A percentile compares a stretch with the other conserved stretches of the same genome.
phyloP scores from a whole-genome alignment of 305 asterid genomes.

The Lippia alba region DNA sequence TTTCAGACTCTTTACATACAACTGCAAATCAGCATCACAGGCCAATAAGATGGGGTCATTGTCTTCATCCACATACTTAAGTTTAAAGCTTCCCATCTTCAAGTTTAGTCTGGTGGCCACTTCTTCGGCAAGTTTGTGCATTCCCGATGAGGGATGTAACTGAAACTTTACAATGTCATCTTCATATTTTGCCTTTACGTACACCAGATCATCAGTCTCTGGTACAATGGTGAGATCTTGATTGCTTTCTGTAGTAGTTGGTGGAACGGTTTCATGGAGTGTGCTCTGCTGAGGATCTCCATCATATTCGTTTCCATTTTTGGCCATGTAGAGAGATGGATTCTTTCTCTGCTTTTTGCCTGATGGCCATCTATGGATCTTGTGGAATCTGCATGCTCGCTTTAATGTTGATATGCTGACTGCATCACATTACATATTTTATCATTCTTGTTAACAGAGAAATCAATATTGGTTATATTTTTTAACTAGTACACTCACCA shows the following conservation, averaged over 20 bases:
- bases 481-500: constrained; percentile 13
- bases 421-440: not conserved
- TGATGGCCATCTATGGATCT: constrained; percentile 23
- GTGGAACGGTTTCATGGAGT: no score
- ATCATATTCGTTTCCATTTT: not conserved
- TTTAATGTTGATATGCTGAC: constrained; percentile 18
- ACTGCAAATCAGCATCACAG: not conserved
- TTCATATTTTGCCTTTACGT: constrained; percentile 13
- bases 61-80: not conserved
- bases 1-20: not conserved
- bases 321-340: not conserved
- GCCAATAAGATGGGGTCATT: no score
- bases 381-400: constrained; percentile 13
- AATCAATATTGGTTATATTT: not conserved
- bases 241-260: not conserved
- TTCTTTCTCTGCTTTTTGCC: not conserved
- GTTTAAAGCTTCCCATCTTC: constrained; percentile 14
- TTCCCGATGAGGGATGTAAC: constrained; percentile 9
- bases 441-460: no score
- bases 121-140: constrained; percentile 14
- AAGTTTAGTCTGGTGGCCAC: constrained; percentile 8
- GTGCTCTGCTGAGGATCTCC: not conserved
- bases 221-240: not conserved
- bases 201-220: not conserved
- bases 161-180: constrained; percentile 14